Evolutionary conservation across 2,329 filamentous ascomycete genomes (phyloP), one percentile per base, ranked within the genome.

Genomic region (Penicillium freii): DNA sequence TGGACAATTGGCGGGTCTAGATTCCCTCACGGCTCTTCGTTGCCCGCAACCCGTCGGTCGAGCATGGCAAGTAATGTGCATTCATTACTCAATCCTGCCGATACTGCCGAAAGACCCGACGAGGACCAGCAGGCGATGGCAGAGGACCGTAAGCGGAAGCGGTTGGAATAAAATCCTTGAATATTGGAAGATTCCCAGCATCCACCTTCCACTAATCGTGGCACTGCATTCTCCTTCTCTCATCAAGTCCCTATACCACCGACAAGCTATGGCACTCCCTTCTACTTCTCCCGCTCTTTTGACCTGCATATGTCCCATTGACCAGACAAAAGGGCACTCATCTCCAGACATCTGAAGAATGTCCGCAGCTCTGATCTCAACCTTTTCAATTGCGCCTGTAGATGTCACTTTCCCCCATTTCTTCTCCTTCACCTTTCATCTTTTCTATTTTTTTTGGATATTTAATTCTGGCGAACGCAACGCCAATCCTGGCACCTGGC

Each of bases 31-130:
- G 74, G 75, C 56, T 74, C 69, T 15, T 78, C 76, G 10, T 62
- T 78, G 0, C 85, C 87, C 3, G 84, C 84, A n/a, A 89, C 86
- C 8, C 77, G 87, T 54, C 80, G 87, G 59, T 86, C 84, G 27
- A 89, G 86, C 67, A 89, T 89, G 87, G 87, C 87, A 7, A 88
- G 86, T 63, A 89, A 87, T 64, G 83, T 87, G 23, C 85, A 87
- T 69, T 85, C 82, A 6, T 72, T 89, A 25, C 78, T 89, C 1
- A 89, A 89, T 63, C 87, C 87, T 6, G 84, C 86, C 15, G 86
- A 88, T 63, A 88, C 86, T 1, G 84, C 82, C 2, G 87, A 89
- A 71, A 74, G 85, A 57, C 82, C 84, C 21, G 85, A 86, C 45
- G 86, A 88, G 68, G 86, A 88, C 57, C 80, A 85, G 57, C 77